Base-by-base conservation (phyloP, 345 rosid species). In the Hirschfeldia incana region DNA sequence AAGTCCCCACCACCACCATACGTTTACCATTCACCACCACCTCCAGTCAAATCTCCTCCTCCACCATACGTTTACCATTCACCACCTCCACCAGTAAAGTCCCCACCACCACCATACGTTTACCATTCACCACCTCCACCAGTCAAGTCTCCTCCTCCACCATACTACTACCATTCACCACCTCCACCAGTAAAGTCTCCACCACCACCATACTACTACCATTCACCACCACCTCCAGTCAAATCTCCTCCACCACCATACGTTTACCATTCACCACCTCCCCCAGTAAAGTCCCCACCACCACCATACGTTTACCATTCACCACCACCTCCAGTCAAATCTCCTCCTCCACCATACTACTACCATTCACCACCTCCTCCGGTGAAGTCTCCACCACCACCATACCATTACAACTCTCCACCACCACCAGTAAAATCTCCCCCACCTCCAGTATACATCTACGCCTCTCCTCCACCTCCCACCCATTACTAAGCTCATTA, bases 121-220 rank as follows among this genome's bases (percentile, higher is more conserved):
- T 87, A 87, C 70, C 73, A 72, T 1, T 86, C 90, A 0, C 89
- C 87, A 0, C 90, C 90, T 0, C 87, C 88, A 0, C 85, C 89
- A 0, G 21, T 60, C 0, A 44, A 61, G 0, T 79, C 79, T 0
- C 81, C 84, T 0, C 79, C 82, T 0, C 80, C 80, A 0, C 84
- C 83, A 0, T 81, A 84, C 39, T 70, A 81, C 0, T 82, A 84
- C 57, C 67, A 76, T 0, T 81, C 87, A 0, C 87, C 85, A 0
- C 87, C 87, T 0, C 87, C 87, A 0, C 87, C 87, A 0, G 28
- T 58, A 0, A 36, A 65, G 1, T 80, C 84, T 0, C 84, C 84
- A 0, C 78, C 85, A 1, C 83, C 85, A 2, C 83, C 86, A 0
- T 87, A 87, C 16, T 16, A 42, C 8, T 87, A 87, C 72, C 77